Evolutionary conservation across 2,329 filamentous ascomycete genomes (phyloP), one percentile per base, ranked within the genome.

Genomic region (Zymoseptoria ardabiliae): DNA sequence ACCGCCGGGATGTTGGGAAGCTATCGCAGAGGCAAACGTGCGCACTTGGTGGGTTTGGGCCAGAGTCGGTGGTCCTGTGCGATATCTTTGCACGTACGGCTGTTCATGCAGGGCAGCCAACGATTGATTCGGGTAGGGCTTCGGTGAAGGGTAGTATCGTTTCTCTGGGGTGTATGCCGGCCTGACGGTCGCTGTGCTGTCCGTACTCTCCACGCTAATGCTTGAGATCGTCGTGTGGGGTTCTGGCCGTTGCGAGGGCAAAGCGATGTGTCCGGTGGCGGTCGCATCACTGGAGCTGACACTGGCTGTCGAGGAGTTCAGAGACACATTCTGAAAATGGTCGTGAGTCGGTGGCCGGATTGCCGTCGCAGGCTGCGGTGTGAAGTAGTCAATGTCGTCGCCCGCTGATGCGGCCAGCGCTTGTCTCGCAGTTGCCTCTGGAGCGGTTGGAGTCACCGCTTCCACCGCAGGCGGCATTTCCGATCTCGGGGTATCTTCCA

Each of bases 51-150:
- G 69, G 20, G 76, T 73, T 58, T 78, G 74, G 4, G 75, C 22
- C 22, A 53, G 51, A 8, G 51, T 53, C 17, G 51, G 51, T n/a
- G 51, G 51, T 19, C 51, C 22, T 13, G 51, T 28, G n/a, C 22
- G 51, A 30, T 53, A 53, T 53, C 51, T 23, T 28, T 53, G 68
- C 53, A 77, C 74, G 58, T 79, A 76, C 45, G 69, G 62, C 67
- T 80, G 78, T 55, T 70, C 71, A 54, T 79, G 78, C 30, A 80
- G 71, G 2, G 78, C 78, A 53, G 78, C 74, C 67, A 79, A 79
- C 19, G 78, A 75, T 69, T 81, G 79, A 65, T 80, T 79, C 52
- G 78, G 78, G 63, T 75, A 80, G 59, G 72, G 67, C 11, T 59
- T 50, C 20, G 74, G 75, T 25, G 74, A 71, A 65, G 59, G 62